These are phyloP conservation scores for Adansonia grandidieri DNA, from an alignment of 441 rosid genomes.

Conservation along the genomic window DNA sequence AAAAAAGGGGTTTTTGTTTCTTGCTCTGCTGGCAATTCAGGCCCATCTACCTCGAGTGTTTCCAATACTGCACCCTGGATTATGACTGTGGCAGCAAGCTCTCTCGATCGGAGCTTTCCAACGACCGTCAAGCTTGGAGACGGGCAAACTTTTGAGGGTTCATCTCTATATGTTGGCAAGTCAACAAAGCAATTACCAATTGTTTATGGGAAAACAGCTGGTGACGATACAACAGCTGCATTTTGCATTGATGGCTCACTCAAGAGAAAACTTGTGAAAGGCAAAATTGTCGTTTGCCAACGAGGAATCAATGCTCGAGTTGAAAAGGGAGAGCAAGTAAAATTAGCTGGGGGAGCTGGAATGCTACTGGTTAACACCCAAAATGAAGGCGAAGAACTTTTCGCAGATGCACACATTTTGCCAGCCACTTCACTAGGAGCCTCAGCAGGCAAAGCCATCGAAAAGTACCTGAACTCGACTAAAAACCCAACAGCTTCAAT, in stretches of 20 bases:
- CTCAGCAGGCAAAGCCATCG: constrained; percentile 41
- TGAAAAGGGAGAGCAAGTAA: constrained; percentile 57
- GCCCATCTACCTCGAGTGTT: constrained; percentile 15
- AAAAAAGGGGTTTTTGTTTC: constrained; percentile 23
- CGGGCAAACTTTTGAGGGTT: constrained; percentile 35
- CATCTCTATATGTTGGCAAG: constrained; percentile 20
- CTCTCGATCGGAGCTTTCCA: constrained; percentile 59
- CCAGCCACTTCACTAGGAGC: constrained; percentile 21
- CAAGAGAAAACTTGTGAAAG: constrained; percentile 46
- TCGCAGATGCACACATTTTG: constrained; percentile 48
- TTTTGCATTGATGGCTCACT: constrained; percentile 35
- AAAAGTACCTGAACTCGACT: constrained; percentile 36
- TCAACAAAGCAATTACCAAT: constrained; percentile 30
- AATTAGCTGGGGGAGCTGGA: constrained; percentile 26
- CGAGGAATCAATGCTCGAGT: constrained; percentile 36
- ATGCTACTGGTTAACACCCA: constrained; percentile 42
- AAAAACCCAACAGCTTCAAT: constrained; percentile 44
- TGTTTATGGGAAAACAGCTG: constrained; percentile 23
- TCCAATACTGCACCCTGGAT: constrained; percentile 51
- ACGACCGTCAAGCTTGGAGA: constrained; percentile 50
- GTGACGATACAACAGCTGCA: constrained; percentile 27
- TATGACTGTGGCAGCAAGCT: constrained; percentile 73
- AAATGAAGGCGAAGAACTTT: constrained; percentile 53
- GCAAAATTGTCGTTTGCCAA: constrained; percentile 58
- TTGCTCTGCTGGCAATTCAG: constrained; percentile 22